Percentiles rank a stretch among this genome's conserved stretches.
Evolutionary conservation across 495 filamentous ascomycete genomes (phyloP).

Genomic region (Penicillium crystallinum): DNA sequence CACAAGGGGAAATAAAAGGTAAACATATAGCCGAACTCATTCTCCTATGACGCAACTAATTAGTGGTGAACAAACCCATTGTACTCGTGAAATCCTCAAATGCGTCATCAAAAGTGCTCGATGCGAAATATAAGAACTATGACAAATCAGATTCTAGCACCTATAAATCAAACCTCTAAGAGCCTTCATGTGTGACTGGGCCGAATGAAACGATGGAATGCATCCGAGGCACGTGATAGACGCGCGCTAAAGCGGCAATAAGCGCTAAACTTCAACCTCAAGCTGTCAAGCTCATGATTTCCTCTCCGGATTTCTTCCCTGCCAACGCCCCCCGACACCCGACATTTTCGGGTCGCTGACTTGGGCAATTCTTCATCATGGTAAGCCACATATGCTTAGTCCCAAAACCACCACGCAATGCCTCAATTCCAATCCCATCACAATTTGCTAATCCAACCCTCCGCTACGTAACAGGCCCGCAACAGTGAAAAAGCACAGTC

Average conservation of each 20-base stretch:
- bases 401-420: neutral
- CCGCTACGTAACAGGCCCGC: slow-evolving; percentile 49
- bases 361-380: slow-evolving; percentile 27
- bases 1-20: too few species aligned
- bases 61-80: too few species aligned
- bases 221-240: slow-evolving; percentile 16
- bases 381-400: slow-evolving; percentile 13
- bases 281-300: slow-evolving; percentile 26
- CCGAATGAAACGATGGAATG: neutral
- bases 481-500: slow-evolving; percentile 99
- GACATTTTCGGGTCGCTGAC: slow-evolving; percentile 13
- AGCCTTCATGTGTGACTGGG: neutral
- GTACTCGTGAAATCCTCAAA: too few species aligned
- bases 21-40: too few species aligned
- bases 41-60: too few species aligned
- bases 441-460: slow-evolving; percentile 18
- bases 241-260: slow-evolving; percentile 21
- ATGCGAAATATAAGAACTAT: too few species aligned
- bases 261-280: slow-evolving; percentile 21
- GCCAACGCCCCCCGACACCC: slow-evolving; percentile 14
- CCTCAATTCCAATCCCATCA: neutral
- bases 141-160: neutral
- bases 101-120: too few species aligned
- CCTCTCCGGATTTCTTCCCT: slow-evolving; percentile 18
- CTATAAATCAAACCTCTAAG: neutral